Percentiles rank a stretch among this genome's conserved stretches.
phyloP scores from a whole-genome alignment of 75 land plant species.

The Sequoiadendron giganteum region DNA sequence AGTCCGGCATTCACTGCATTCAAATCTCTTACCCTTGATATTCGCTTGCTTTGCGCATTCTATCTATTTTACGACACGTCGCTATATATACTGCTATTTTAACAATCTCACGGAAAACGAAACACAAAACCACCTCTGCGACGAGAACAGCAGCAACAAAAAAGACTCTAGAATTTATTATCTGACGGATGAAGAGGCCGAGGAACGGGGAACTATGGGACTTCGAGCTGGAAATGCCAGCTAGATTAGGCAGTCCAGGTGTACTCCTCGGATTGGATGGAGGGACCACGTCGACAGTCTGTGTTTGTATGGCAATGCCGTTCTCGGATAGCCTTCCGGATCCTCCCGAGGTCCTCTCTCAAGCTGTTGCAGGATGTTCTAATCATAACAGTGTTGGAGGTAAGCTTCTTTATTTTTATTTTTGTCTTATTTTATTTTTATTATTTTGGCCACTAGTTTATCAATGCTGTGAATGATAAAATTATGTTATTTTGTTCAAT shows the following conservation, averaged over 20 bases:
- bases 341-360: conserved; percentile 51
- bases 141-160: not conserved
- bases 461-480: not conserved
- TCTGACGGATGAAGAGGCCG: conserved; percentile 30
- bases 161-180: not conserved
- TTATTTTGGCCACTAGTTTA: not conserved
- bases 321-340: conserved; percentile 25
- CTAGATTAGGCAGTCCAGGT: not conserved
- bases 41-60: not conserved
- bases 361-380: conserved; percentile 87
- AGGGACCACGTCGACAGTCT: conserved; percentile 86
- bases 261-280: conserved; percentile 91
- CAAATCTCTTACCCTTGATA: no score
- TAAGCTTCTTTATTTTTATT: conserved; percentile 15
- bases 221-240: conserved; percentile 32
- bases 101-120: no score
- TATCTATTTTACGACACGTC: not conserved
- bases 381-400: conserved; percentile 95
- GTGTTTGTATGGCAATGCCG: conserved; percentile 53
- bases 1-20: no score
- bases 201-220: conserved; percentile 54
- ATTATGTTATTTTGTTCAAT: not conserved
- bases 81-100: no score
- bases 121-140: not conserved
- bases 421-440: conserved; percentile 5